These are phyloP conservation scores for Xylariaceae sp. DNA, from an alignment of 2,329 filamentous ascomycete genomes.

Conservation along the genomic window DNA sequence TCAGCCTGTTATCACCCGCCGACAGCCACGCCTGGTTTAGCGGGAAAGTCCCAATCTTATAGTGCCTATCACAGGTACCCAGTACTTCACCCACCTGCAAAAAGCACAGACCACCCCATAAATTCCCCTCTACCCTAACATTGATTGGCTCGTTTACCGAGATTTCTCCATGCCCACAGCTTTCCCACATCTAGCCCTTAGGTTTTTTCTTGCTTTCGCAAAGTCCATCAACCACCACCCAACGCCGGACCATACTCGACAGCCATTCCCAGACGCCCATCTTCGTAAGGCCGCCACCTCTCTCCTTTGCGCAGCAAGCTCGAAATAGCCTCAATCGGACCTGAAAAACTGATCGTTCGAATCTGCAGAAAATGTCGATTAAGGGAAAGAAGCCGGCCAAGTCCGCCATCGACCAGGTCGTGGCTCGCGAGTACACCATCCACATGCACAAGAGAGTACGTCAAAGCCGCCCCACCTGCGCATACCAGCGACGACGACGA, in stretches of 20 bases:
- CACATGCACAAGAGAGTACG: constrained; percentile 99
- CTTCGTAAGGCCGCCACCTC: constrained; percentile 23
- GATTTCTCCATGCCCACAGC: constrained; percentile 27
- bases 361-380: constrained; percentile 52
- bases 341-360: constrained; percentile 12
- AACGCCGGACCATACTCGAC: constrained; percentile 27
- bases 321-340: constrained; percentile 8
- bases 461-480: constrained; percentile 32
- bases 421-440: constrained; percentile 99
- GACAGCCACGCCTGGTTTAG: too few species aligned
- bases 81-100: not conserved
- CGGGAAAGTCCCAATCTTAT: too few species aligned
- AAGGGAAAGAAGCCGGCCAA: constrained; percentile 64
- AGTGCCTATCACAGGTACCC: not conserved
- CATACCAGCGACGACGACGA: not conserved
- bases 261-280: constrained; percentile 25
- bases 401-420: constrained; percentile 98
- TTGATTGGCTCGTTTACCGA: constrained; percentile 32
- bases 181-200: constrained; percentile 26
- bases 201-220: constrained; percentile 29
- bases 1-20: not conserved
- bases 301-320: constrained; percentile 2
- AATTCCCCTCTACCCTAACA: constrained; percentile 20
- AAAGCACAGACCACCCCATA: constrained; percentile 20
- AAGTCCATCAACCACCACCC: constrained; percentile 25